Conservation (phyloP, 179 eudicot genomes). For the Pouteria campechiana region DNA sequence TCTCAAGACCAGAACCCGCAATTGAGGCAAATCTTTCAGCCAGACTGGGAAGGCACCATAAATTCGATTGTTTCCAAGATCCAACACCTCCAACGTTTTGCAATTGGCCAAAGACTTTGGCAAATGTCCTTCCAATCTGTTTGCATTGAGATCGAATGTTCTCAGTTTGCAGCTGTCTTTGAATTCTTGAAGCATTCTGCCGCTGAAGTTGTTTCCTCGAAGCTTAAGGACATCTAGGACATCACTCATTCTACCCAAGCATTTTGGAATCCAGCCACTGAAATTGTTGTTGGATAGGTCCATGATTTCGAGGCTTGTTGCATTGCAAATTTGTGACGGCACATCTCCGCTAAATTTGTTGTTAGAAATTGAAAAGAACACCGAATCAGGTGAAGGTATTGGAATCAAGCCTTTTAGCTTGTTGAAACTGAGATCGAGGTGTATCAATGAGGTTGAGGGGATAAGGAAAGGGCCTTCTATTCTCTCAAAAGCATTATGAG, state of each 20-base stretch:
- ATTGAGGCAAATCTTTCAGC: neutral
- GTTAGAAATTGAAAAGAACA: conserved; percentile 2
- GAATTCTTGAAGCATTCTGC: neutral
- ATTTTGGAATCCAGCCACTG: neutral
- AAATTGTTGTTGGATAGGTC: conserved; percentile 3
- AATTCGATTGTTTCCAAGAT: conserved; percentile 3
- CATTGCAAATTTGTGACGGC: conserved; percentile 4
- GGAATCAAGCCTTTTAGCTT: conserved; percentile 1
- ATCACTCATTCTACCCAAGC: neutral
- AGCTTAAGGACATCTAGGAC: neutral
- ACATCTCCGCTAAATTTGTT: conserved; percentile 1
- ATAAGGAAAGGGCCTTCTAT: conserved; percentile 3
- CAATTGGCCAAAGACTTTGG: conserved; percentile 10
- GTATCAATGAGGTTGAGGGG: neutral
- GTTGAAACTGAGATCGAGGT: conserved; percentile 5
- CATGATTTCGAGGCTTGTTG: conserved; percentile 2
- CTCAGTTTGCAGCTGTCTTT: neutral
- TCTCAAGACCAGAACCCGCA: conserved; percentile 14
- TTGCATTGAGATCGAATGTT: conserved; percentile 4
- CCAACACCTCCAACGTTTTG: neutral
- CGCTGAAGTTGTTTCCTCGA: neutral
- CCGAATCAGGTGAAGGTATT: neutral
- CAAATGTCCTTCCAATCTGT: conserved; percentile 10
- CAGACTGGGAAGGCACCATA: conserved; percentile 4
- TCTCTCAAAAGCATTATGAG: conserved; percentile 1